Conservation (phyloP, 2,329 filamentous ascomycete species). For the Amylocarpus encephaloides region DNA sequence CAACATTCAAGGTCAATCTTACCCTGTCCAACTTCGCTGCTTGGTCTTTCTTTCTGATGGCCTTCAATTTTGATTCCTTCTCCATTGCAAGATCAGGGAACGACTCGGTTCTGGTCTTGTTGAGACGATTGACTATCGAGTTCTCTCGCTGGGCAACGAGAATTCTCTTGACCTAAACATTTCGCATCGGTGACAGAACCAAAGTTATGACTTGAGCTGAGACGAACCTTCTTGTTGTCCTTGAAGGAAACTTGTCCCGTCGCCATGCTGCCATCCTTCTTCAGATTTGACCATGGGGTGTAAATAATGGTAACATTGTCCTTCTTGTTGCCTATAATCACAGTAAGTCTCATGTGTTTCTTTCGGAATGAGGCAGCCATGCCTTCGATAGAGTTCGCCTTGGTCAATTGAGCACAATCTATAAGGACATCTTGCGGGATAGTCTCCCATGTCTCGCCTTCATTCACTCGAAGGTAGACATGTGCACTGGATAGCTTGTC, state of each 20-base stretch:
- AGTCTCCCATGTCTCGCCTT: slow-evolving; percentile 75
- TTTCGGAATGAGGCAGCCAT: slow-evolving; percentile 13
- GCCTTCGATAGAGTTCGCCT: slow-evolving; percentile 98
- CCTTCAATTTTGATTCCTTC: slow-evolving; percentile 67
- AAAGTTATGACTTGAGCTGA: neutral
- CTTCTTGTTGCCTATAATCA: slow-evolving; percentile 79
- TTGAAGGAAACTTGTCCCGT: slow-evolving; percentile 94
- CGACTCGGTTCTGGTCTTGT: slow-evolving; percentile 90
- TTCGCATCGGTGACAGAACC: neutral
- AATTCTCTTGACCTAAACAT: slow-evolving; percentile 64
- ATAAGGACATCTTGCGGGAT: slow-evolving; percentile 69
- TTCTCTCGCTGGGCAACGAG: slow-evolving; percentile 80
- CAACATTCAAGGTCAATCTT: slow-evolving; percentile 10
- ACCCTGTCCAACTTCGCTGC: slow-evolving; percentile 57
- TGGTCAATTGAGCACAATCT: slow-evolving; percentile 95
- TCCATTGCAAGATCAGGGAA: slow-evolving; percentile 78
- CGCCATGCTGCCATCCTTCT: slow-evolving; percentile 94
- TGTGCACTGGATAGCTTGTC: slow-evolving; percentile 97
- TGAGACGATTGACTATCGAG: slow-evolving; percentile 89
- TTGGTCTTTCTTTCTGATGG: slow-evolving; percentile 66
- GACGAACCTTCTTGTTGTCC: slow-evolving; percentile 61
- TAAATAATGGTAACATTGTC: slow-evolving; percentile 96
- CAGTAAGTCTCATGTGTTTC: slow-evolving; percentile 13
- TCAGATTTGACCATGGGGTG: slow-evolving; percentile 93
- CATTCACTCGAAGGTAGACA: slow-evolving; percentile 81